These are phyloP conservation scores for Dissophora ornata DNA, from an alignment of 192 early-diverging fungal species.

Conservation along the genomic window DNA sequence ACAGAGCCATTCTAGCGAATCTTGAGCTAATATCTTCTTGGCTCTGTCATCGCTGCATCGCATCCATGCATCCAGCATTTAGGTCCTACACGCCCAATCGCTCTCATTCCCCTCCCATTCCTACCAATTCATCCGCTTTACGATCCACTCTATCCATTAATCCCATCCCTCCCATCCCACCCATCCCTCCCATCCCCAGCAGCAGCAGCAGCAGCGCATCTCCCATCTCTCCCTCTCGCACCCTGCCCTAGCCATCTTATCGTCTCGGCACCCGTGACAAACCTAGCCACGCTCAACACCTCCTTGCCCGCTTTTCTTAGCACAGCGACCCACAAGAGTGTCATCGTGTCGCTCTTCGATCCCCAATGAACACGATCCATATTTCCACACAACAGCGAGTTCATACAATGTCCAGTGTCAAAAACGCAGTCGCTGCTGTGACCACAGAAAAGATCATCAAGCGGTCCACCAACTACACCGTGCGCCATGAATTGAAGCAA, in stretches of 20 bases:
- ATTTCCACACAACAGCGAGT: constrained; percentile 7
- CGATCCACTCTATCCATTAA: too few relatives aligned
- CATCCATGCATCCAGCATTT: too few relatives aligned
- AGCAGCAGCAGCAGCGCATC: not conserved
- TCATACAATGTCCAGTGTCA: constrained; percentile 7
- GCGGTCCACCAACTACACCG: constrained; percentile 7
- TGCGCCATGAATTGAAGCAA: constrained; percentile 12
- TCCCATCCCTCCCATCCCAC: too few relatives aligned
- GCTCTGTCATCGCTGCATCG: too few relatives aligned
- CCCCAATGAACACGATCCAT: constrained; percentile 35
- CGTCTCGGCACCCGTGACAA: not conserved
- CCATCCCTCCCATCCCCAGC: too few relatives aligned
- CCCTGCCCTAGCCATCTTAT: not conserved
- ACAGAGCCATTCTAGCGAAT: too few relatives aligned
- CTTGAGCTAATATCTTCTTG: too few relatives aligned
- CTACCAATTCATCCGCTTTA: too few relatives aligned
- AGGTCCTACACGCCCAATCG: too few relatives aligned
- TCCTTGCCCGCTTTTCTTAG: not conserved
- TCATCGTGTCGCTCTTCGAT: constrained; percentile 8
- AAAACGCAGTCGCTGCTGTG: not conserved
- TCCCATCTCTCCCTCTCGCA: not conserved
- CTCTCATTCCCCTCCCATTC: too few relatives aligned
- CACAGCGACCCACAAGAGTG: not conserved
- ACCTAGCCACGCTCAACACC: not conserved
- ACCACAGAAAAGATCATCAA: not conserved